A percentile compares a stretch with the other conserved stretches of the same genome.
These are phyloP conservation scores for Silene conica DNA, from an alignment of 148 eudicot species.

Conservation along the genomic window DNA sequence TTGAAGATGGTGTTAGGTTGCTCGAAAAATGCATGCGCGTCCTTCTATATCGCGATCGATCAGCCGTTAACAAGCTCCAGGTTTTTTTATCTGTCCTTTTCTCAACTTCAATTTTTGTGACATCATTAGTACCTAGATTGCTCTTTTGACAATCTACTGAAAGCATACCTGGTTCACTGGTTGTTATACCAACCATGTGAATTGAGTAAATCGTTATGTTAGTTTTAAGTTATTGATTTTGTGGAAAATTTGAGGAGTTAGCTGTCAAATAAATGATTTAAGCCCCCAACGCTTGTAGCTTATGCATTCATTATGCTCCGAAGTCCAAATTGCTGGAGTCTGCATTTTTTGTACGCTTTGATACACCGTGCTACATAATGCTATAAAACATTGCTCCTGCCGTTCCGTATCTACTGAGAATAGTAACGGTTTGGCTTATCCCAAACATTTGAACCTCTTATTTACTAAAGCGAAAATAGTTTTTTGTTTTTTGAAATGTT, in stretches of 20 bases:
- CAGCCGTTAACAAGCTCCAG: slow-evolving; percentile 96
- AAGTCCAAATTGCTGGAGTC: too few relatives aligned
- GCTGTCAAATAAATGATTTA: neutral
- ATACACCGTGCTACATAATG: too few relatives aligned
- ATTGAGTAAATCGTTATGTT: neutral
- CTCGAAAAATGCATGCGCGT: slow-evolving; percentile 97
- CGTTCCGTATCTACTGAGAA: too few relatives aligned
- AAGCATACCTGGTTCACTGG: neutral
- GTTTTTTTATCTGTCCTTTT: slow-evolving; percentile 31
- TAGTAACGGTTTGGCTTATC: too few relatives aligned
- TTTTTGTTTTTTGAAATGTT: too few relatives aligned
- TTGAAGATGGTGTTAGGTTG: slow-evolving; percentile 85
- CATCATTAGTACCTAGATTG: neutral
- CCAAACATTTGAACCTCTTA: too few relatives aligned
- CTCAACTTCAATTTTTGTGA: slow-evolving; percentile 9
- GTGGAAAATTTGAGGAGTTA: neutral
- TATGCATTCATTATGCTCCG: neutral
- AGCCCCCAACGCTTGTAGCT: neutral
- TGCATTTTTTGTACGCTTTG: too few relatives aligned
- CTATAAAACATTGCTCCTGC: too few relatives aligned
- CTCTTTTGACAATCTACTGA: neutral
- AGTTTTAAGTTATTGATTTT: neutral
- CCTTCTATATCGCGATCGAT: slow-evolving; percentile 87
- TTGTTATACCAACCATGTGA: neutral
- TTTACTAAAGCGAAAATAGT: too few relatives aligned